These are phyloP conservation scores for Venustampulla echinocandica DNA, from an alignment of 495 filamentous ascomycete genomes.

Conservation along the genomic window DNA sequence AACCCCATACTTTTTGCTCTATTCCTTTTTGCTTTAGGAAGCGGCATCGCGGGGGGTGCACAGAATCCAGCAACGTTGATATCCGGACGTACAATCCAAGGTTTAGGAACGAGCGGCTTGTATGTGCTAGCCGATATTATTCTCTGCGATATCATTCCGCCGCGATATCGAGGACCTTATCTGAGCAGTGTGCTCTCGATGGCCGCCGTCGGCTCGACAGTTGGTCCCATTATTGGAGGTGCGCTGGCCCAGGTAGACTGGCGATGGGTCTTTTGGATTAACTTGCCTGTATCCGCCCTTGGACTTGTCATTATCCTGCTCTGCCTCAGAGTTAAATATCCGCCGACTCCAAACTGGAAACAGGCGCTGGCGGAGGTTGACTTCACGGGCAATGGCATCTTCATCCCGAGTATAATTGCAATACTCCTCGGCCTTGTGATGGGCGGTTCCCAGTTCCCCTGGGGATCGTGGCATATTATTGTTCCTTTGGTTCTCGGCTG, in stretches of 20 bases:
- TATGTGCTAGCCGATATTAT: conserved; percentile 54
- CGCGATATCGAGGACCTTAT: conserved; percentile 38
- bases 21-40: conserved; percentile 48
- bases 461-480: conserved; percentile 25
- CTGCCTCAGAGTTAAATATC: conserved; percentile 26
- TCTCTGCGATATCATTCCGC: conserved; percentile 54
- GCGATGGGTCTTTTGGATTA: conserved; percentile 44
- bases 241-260: conserved; percentile 56
- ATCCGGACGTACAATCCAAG: conserved; percentile 56
- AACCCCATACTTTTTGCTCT: conserved; percentile 38
- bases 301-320: conserved; percentile 24
- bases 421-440: conserved; percentile 27
- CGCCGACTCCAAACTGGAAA: conserved; percentile 12
- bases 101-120: conserved; percentile 60
- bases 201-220: conserved; percentile 57
- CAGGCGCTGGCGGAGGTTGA: conserved; percentile 23
- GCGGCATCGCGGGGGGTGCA: conserved; percentile 50
- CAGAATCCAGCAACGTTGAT: conserved; percentile 49
- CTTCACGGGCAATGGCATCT: conserved; percentile 25
- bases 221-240: conserved; percentile 62
- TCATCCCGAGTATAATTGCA: conserved; percentile 23
- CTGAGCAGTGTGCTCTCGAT: conserved; percentile 28
- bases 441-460: conserved; percentile 24
- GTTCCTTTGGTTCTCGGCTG: conserved; percentile 25
- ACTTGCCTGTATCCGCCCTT: conserved; percentile 32